Conservation (phyloP, 805 yeast species). For the Wickerhamomyces sydowiorum region DNA sequence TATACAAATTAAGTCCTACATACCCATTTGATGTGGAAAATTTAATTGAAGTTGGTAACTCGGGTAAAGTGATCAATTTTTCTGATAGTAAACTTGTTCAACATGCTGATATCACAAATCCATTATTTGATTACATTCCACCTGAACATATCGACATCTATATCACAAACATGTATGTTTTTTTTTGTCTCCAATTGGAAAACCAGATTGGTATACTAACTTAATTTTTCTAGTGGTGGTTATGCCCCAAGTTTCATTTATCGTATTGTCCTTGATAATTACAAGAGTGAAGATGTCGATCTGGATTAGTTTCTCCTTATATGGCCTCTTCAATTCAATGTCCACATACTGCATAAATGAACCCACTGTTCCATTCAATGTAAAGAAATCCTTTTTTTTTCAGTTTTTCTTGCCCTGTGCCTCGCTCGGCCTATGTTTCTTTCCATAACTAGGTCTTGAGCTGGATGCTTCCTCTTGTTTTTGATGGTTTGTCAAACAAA, state of each 20-base stretch:
- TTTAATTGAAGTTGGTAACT: slow-evolving; percentile 87
- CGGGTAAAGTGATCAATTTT: slow-evolving; percentile 81
- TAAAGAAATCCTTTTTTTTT: neutral
- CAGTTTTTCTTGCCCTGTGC: slow-evolving; percentile 40
- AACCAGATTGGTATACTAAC: slow-evolving; percentile 8
- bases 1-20: slow-evolving; percentile 86
- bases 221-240: slow-evolving; percentile 59
- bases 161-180: slow-evolving; percentile 70
- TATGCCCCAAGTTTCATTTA: slow-evolving; percentile 94
- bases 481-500: no score
- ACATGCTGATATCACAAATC: slow-evolving; percentile 77
- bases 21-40: slow-evolving; percentile 80
- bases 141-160: slow-evolving; percentile 94
- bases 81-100: slow-evolving; percentile 65
- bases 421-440: slow-evolving; percentile 49
- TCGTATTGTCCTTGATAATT: slow-evolving; percentile 91
- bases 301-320: slow-evolving; percentile 32
- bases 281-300: slow-evolving; percentile 76
- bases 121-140: slow-evolving; percentile 82
- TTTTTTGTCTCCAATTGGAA: neutral
- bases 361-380: neutral
- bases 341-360: neutral
- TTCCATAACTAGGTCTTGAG: slow-evolving; percentile 43
- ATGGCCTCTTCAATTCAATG: neutral
- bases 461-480: slow-evolving; percentile 43